Conservation (phyloP, 495 filamentous ascomycete genomes). For the Neurospora sp. region DNA sequence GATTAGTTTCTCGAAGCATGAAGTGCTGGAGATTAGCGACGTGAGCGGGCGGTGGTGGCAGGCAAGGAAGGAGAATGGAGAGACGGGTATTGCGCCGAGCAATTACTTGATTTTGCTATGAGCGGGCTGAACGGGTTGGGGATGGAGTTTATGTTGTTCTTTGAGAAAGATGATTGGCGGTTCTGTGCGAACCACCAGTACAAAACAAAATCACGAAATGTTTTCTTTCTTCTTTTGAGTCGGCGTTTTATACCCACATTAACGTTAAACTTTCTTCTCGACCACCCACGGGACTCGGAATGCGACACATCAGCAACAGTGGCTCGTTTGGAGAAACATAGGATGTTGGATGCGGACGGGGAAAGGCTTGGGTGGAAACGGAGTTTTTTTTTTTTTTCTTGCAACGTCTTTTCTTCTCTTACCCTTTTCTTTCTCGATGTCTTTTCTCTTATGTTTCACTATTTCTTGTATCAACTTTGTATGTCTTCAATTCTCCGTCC, state of each 20-base stretch:
- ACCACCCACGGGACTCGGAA: neutral
- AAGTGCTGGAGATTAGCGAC: constrained; percentile 93
- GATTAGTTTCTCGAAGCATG: constrained; percentile 93
- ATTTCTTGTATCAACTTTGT: constrained; percentile 3
- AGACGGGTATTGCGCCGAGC: constrained; percentile 93
- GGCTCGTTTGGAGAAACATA: neutral
- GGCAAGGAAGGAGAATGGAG: constrained; percentile 86
- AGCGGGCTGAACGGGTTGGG: constrained; percentile 19
- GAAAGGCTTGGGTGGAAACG: neutral
- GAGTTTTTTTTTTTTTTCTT: neutral
- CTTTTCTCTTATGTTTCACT: constrained; percentile 9
- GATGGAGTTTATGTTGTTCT: neutral
- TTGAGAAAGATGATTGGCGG: neutral
- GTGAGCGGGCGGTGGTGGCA: constrained; percentile 99
- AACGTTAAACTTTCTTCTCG: neutral
- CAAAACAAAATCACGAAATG: neutral
- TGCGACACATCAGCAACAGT: neutral
- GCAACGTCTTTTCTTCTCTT: constrained; percentile 15
- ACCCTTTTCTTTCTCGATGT: constrained; percentile 20
- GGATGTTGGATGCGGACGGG: neutral
- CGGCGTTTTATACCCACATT: neutral
- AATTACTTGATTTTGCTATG: constrained; percentile 97
- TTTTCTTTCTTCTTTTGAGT: neutral
- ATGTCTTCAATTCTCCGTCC: neutral
- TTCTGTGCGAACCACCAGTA: neutral